These are phyloP conservation scores for Taphrina communis DNA, from an alignment of 1,139 yeast species.

Conservation along the genomic window DNA sequence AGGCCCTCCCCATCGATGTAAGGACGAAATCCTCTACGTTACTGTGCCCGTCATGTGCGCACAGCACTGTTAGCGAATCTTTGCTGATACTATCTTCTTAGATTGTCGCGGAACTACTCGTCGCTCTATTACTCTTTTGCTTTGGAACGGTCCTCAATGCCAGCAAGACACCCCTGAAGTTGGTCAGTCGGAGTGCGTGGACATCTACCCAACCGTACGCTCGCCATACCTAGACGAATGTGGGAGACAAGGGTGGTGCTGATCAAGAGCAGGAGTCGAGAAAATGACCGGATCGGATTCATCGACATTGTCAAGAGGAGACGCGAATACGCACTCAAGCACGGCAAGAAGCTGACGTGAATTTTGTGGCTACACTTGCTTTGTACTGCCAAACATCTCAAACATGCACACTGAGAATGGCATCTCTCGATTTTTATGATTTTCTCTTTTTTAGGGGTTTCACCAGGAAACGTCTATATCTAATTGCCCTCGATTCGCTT, in stretches of 20 bases:
- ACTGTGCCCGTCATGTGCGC: too few species aligned
- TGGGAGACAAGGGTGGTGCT: background rate
- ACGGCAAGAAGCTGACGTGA: constrained; percentile 8
- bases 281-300: constrained; percentile 24
- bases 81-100: background rate
- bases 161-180: constrained; percentile 28
- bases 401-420: too few species aligned
- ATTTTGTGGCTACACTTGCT: background rate
- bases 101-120: constrained; percentile 34
- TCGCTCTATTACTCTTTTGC: constrained; percentile 9
- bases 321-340: constrained; percentile 27
- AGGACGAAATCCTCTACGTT: too few species aligned
- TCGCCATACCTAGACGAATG: background rate
- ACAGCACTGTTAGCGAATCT: too few species aligned
- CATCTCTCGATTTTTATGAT: background rate
- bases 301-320: constrained; percentile 32
- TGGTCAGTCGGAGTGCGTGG: constrained; percentile 29
- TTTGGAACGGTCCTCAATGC: constrained; percentile 19
- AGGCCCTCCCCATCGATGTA: constrained; percentile 30
- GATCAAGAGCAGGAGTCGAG: background rate
- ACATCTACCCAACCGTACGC: constrained; percentile 27
- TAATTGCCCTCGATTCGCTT: background rate
- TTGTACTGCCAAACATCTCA: too few species aligned
- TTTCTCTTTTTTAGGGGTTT: background rate
- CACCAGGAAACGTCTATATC: background rate